Base-by-base conservation (phyloP, 805 yeast species). In the Isabelozyma rhagii region DNA sequence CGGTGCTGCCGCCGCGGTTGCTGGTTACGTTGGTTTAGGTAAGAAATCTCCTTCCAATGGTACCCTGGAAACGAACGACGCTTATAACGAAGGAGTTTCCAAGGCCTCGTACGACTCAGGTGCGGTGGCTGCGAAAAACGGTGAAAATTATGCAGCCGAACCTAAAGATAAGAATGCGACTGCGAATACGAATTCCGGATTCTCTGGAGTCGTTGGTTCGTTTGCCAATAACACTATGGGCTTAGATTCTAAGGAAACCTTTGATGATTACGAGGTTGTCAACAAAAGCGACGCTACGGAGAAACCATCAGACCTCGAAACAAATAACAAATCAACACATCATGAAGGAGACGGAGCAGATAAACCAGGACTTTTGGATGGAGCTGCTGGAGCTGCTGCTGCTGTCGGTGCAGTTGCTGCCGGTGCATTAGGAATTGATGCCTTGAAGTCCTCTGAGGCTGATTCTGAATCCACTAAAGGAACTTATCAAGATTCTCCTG, bases 31-130 rank as follows among this genome's bases (percentile, higher is more conserved):
- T 31, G 57, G 55, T 9, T 34, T 48, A 5, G 52, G 51, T 15
- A 46, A 44, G 4, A 39, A 42, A 29, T 2, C n/a, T 9, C 42
- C 46, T 14, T 43, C 49, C 27, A 44, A 45, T 10, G 50, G 31
- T 8, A 27, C 21, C 14, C 14, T 14, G 8, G 46, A 41, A n/a
- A 44, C 14, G 9, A 50, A n/a, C 39, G 15, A 40, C 38, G 58
- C 64, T n/a, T 62, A 62, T 43, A 47, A 46, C 14, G 55, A 51
- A 17, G 62, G 62, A 21, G 47, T 55, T 28, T 52, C 51, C 41
- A 41, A 57, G 10, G 62, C 54, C 9, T 48, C 65, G 9, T 57
- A 54, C 52, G 61, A 57, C 27, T 55, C 58, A 18, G 64, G 63
- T 31, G 39, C 34, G 42, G 31, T 15, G 40, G 41, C 46, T 15